Conservation (phyloP, 306 rosid genomes). For the Acacia melanoxylon region DNA sequence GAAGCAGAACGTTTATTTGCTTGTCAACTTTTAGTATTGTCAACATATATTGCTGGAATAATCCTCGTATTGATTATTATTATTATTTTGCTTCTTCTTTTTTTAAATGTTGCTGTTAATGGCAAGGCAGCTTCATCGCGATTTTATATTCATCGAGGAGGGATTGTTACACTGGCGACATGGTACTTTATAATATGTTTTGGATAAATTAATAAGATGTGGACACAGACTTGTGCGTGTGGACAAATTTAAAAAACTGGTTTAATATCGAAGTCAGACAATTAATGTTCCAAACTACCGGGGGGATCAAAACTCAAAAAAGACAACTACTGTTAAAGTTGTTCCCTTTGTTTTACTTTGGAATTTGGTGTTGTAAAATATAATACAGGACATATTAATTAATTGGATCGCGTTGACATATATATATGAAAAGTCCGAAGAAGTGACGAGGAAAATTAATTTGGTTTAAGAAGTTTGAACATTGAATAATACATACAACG, state of each 20-base stretch:
- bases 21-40: not conserved
- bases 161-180: not conserved
- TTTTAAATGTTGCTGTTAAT: not conserved
- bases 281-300: not conserved
- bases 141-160: not conserved
- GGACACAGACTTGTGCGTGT: not conserved
- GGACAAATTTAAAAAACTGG: not conserved
- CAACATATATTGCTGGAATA: not conserved
- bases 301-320: not conserved
- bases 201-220: not conserved
- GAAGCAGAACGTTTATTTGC: not conserved
- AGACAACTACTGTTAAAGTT: not conserved
- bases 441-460: not conserved
- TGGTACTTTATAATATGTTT: not conserved
- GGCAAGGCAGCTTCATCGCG: not conserved
- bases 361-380: not conserved
- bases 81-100: too few species aligned
- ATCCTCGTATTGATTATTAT: not conserved
- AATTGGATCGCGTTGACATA: not conserved
- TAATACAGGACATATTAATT: too few species aligned
- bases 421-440: not conserved
- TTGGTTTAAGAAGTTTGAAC: conserved; percentile 30
- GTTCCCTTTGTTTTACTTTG: not conserved
- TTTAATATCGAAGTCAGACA: not conserved
- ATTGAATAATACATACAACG: conserved; percentile 29